These are phyloP conservation scores for Sicyos baderoa DNA, from an alignment of 306 rosid genomes.

Conservation along the genomic window DNA sequence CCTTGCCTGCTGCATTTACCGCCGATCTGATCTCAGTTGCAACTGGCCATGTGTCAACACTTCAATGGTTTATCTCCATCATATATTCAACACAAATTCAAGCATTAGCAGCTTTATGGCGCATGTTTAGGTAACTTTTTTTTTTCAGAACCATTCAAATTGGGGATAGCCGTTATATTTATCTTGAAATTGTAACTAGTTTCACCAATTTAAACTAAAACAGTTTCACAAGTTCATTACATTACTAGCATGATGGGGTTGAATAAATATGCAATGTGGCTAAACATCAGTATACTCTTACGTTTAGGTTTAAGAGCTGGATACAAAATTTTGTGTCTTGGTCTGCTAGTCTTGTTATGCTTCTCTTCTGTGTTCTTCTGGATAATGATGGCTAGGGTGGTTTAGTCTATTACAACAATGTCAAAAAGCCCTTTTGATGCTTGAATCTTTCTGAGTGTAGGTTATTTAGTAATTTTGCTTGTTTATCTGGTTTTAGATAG, in stretches of 20 bases:
- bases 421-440: background rate
- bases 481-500: background rate
- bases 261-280: background rate
- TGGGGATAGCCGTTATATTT: background rate
- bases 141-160: conserved; percentile 6
- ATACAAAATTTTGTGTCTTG: background rate
- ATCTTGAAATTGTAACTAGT: background rate
- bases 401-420: background rate
- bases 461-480: background rate
- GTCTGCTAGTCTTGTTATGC: background rate
- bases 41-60: conserved; percentile 63
- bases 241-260: background rate
- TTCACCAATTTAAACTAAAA: background rate
- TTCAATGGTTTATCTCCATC: conserved; percentile 77
- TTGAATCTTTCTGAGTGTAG: background rate
- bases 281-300: background rate
- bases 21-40: conserved; percentile 58
- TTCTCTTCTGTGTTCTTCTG: conserved; percentile 1
- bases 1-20: conserved; percentile 62
- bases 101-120: conserved; percentile 85
- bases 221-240: conserved; percentile 4
- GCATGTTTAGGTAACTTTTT: conserved; percentile 69
- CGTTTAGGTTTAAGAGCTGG: background rate
- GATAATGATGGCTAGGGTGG: background rate
- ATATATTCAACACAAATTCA: conserved; percentile 81